phyloP scores from a whole-genome alignment of 495 filamentous ascomycete genomes.

The Penicillium cataractarum region DNA sequence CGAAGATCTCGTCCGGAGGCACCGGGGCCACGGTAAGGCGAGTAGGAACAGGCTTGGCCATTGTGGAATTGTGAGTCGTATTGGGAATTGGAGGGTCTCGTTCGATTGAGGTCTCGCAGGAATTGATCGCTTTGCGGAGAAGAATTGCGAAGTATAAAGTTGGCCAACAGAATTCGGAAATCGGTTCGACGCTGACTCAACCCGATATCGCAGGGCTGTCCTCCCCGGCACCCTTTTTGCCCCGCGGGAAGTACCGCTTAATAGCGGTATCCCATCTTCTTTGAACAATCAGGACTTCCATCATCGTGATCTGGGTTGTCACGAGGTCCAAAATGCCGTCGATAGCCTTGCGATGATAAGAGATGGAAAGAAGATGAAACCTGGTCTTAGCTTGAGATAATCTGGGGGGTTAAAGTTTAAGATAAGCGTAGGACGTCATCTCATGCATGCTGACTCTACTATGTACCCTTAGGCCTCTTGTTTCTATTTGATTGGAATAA shows the following conservation, averaged over 20 bases:
- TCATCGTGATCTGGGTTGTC: constrained; percentile 13
- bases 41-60: constrained; percentile 37
- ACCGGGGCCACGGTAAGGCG: constrained; percentile 41
- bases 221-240: constrained; percentile 17
- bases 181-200: constrained; percentile 33
- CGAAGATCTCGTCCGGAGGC: constrained; percentile 55
- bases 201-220: constrained; percentile 30
- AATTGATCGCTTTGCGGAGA: constrained; percentile 2
- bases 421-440: constrained; percentile 20
- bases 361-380: background rate
- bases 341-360: constrained; percentile 20
- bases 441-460: constrained; percentile 17
- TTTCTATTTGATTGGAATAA: background rate
- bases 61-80: constrained; percentile 20
- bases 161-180: constrained; percentile 10
- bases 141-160: constrained; percentile 12
- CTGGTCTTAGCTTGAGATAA: constrained; percentile 1
- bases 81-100: constrained; percentile 6
- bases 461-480: background rate
- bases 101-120: background rate
- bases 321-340: constrained; percentile 19
- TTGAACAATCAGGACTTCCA: constrained; percentile 9
- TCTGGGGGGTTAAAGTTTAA: background rate
- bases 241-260: constrained; percentile 37
- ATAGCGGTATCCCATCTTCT: constrained; percentile 19